phyloP scores from a whole-genome alignment of 78 protist genomes.

The Abeoforma whisleri region DNA sequence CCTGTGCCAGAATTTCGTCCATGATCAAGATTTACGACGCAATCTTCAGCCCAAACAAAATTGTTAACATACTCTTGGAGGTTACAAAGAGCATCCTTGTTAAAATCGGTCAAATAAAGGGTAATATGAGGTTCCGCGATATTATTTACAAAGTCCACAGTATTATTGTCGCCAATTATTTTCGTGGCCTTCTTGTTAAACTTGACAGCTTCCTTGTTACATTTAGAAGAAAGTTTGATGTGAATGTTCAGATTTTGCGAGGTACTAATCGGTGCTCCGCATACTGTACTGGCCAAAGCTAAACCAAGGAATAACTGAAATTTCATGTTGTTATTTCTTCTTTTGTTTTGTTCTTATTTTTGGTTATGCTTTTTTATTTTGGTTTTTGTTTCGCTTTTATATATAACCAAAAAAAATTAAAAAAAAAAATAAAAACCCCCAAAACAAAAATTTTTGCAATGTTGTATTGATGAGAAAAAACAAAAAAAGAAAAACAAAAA shows the following conservation, averaged over 20 bases:
- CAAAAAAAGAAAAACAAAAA: too few relatives aligned
- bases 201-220: neutral
- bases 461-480: too few relatives aligned
- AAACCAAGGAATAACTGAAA: too few relatives aligned
- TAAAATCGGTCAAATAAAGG: slow-evolving; percentile 1
- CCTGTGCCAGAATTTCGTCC: slow-evolving; percentile 13
- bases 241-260: slow-evolving; percentile 24
- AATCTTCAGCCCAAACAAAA: slow-evolving; percentile 27
- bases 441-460: too few relatives aligned
- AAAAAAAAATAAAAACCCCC: too few relatives aligned
- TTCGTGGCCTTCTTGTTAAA: neutral
- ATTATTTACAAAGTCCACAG: slow-evolving; percentile 21
- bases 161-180: neutral
- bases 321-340: too few relatives aligned
- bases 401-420: too few relatives aligned
- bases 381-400: too few relatives aligned
- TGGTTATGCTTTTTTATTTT: too few relatives aligned
- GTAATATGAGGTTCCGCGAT: slow-evolving; percentile 11
- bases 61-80: neutral
- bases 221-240: neutral
- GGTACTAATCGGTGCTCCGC: too few relatives aligned
- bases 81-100: neutral
- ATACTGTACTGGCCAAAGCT: too few relatives aligned
- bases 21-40: neutral
- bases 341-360: too few relatives aligned